A percentile compares a stretch with the other conserved stretches of the same genome.
phyloP scores from a whole-genome alignment of 1,139 yeast genomes.

The Candida pseudoviswanathii region DNA sequence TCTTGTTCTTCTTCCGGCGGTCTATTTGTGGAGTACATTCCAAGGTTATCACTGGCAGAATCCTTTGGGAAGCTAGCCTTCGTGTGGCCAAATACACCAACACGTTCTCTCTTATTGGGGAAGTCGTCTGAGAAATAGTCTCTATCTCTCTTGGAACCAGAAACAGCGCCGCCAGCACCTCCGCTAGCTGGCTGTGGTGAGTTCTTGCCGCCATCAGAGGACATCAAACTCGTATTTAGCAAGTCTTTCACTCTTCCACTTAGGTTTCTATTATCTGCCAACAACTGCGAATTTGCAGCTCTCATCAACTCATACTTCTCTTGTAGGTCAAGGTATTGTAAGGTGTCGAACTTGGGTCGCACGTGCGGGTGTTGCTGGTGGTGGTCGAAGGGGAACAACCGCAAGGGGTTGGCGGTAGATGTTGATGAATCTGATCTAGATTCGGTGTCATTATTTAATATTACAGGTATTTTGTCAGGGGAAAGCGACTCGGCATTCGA shows the following conservation, averaged over 20 bases:
- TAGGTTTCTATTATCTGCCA: conserved; percentile 13
- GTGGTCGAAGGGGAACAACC: background rate
- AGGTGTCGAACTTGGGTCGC: background rate
- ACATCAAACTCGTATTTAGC: conserved; percentile 1
- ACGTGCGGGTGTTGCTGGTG: background rate
- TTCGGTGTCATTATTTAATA: background rate
- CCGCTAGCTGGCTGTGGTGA: no score
- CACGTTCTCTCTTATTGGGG: conserved; percentile 12
- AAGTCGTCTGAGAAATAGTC: conserved; percentile 15
- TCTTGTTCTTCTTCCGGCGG: background rate
- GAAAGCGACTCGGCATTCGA: background rate
- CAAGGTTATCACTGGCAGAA: conserved; percentile 14
- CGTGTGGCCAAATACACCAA: conserved; percentile 14
- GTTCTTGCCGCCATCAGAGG: no score
- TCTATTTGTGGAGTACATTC: conserved; percentile 13
- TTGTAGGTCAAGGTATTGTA: conserved; percentile 6
- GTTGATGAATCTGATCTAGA: conserved; percentile 8
- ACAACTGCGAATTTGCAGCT: conserved; percentile 14
- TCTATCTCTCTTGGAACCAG: conserved; percentile 11
- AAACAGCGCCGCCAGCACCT: no score
- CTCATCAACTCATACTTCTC: conserved; percentile 14
- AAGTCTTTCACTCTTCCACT: conserved; percentile 11
- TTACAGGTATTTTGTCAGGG: background rate
- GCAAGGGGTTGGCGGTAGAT: background rate
- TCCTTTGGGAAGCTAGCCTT: conserved; percentile 14